Percentiles rank a stretch among this genome's conserved stretches.
These are phyloP conservation scores for Apocynum venetum DNA, from an alignment of 257 asterid genomes.

Conservation along the genomic window DNA sequence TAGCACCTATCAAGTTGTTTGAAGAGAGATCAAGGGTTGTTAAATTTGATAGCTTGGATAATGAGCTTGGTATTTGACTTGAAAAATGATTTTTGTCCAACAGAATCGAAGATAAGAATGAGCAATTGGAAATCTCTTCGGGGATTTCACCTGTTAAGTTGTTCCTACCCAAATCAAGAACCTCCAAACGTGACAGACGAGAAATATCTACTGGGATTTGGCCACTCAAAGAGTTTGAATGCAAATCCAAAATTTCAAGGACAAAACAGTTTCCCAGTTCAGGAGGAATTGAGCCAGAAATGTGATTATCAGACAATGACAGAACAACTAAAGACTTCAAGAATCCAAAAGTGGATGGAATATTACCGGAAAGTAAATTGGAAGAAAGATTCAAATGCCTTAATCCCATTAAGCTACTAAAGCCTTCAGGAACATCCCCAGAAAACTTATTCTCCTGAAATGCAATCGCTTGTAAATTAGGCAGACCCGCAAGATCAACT, in stretches of 20 bases:
- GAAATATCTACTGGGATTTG: slow-evolving; percentile 47
- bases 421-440: slow-evolving; percentile 65
- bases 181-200: slow-evolving; percentile 38
- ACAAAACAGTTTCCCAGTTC: slow-evolving; percentile 58
- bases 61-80: slow-evolving; percentile 33
- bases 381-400: slow-evolving; percentile 56
- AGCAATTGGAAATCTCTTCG: slow-evolving; percentile 44
- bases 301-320: slow-evolving; percentile 52
- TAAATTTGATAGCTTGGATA: slow-evolving; percentile 31
- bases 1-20: slow-evolving; percentile 44
- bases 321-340: slow-evolving; percentile 53
- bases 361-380: slow-evolving; percentile 55
- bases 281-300: slow-evolving; percentile 52
- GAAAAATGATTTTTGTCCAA: slow-evolving; percentile 45
- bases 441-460: slow-evolving; percentile 56
- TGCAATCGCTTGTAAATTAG: slow-evolving; percentile 64
- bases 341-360: slow-evolving; percentile 63
- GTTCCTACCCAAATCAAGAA: slow-evolving; percentile 59
- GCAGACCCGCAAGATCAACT: slow-evolving; percentile 55
- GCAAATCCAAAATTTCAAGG: slow-evolving; percentile 47
- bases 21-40: slow-evolving; percentile 31
- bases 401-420: slow-evolving; percentile 58
- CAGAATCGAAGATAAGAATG: slow-evolving; percentile 37
- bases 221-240: slow-evolving; percentile 47
- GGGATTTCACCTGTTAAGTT: slow-evolving; percentile 61